Percentiles rank a stretch among this genome's conserved stretches.
These are phyloP conservation scores for Venturiaceae sp. DNA, from an alignment of 2,329 filamentous ascomycete genomes.

Conservation along the genomic window DNA sequence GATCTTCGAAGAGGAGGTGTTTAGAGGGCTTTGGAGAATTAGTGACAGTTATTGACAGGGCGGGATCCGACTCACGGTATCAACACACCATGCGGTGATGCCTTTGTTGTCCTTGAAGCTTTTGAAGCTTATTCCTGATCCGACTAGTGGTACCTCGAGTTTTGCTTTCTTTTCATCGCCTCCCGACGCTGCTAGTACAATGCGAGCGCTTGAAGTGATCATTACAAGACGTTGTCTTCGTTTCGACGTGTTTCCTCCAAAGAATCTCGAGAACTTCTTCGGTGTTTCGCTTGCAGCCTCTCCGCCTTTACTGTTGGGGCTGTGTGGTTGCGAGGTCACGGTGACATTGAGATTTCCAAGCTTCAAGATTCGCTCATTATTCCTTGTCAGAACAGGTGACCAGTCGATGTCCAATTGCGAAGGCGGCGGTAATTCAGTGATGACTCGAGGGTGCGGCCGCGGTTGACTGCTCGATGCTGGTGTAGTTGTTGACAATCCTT, in stretches of 20 bases:
- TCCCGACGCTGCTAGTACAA: constrained; percentile 82
- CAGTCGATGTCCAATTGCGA: constrained; percentile 97
- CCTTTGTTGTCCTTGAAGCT: constrained; percentile 80
- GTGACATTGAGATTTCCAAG: constrained; percentile 83
- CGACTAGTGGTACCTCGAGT: constrained; percentile 76
- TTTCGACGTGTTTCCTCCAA: constrained; percentile 82
- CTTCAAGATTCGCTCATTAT: constrained; percentile 90
- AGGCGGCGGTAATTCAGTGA: constrained; percentile 92
- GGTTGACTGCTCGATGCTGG: constrained; percentile 12
- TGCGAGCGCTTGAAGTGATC: constrained; percentile 83
- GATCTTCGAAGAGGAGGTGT: constrained; percentile 88
- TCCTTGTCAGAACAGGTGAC: constrained; percentile 86
- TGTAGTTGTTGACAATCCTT: constrained; percentile 7
- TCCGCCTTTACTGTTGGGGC: constrained; percentile 53
- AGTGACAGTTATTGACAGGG: not conserved
- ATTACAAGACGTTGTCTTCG: constrained; percentile 90
- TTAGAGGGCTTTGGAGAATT: constrained; percentile 40
- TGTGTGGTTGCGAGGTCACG: constrained; percentile 66
- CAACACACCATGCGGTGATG: constrained; percentile 78
- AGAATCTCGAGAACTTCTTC: constrained; percentile 88
- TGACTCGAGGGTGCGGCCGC: constrained; percentile 65
- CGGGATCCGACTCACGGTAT: constrained; percentile 63
- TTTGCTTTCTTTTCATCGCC: constrained; percentile 96
- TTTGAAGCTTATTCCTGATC: constrained; percentile 66
- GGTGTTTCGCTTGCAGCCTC: constrained; percentile 47